Conservation (phyloP, 192 early-diverging fungal species). For the Umbelopsis sp. region DNA sequence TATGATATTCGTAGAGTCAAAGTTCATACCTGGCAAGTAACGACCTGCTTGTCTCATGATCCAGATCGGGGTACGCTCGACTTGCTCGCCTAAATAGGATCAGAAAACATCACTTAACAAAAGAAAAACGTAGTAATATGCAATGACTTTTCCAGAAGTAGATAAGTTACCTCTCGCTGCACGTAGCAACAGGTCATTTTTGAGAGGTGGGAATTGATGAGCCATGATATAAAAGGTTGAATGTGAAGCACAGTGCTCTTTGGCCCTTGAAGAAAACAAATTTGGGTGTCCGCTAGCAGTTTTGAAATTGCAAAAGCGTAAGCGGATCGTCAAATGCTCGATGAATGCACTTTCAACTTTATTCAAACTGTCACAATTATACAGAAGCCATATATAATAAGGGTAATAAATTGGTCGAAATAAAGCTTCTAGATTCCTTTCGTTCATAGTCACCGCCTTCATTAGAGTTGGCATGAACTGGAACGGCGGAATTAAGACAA, state of each 20-base stretch:
- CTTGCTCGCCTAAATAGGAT: conserved; percentile 53
- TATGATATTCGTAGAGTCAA: neutral
- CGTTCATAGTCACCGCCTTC: neutral
- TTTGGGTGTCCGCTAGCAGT: neutral
- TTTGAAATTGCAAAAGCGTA: too few relatives aligned
- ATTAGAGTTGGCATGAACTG: neutral
- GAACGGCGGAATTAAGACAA: neutral
- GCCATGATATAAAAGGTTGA: neutral
- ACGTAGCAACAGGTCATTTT: conserved; percentile 91
- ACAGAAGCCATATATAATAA: too few relatives aligned
- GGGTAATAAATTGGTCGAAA: too few relatives aligned
- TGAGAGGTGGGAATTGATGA: conserved; percentile 74
- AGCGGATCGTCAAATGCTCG: neutral
- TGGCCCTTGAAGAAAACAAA: neutral
- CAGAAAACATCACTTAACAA: neutral
- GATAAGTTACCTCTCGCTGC: conserved; percentile 72
- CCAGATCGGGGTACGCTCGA: conserved; percentile 90
- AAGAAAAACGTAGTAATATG: neutral
- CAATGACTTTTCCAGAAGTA: too few relatives aligned
- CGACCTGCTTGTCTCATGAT: conserved; percentile 98
- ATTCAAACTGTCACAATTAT: too few relatives aligned
- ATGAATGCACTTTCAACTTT: neutral
- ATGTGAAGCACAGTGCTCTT: neutral
- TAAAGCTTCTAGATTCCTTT: neutral
- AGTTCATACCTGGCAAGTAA: conserved; percentile 82